Evolutionary conservation across 495 filamentous ascomycete genomes (phyloP), one percentile per base, ranked within the genome.

Genomic region (Trichoderma orchidacearum): DNA sequence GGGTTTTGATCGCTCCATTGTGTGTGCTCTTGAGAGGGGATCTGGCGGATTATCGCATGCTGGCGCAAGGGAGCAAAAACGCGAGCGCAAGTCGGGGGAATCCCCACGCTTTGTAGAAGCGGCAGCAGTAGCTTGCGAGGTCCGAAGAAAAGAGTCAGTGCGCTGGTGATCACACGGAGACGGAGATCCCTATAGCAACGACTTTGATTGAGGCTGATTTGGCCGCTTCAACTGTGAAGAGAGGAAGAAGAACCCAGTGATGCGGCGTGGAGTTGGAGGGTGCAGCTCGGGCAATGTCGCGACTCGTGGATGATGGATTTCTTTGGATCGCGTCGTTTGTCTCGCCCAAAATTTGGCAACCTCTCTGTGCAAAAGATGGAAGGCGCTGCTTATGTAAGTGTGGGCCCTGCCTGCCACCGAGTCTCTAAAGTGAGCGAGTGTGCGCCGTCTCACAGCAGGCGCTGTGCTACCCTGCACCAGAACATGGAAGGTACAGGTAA

Each of bases 1-100:
- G 38, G 89, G 87, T 57, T 71, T 63, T 50, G 67, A 63, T 61
- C 69, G 66, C 52, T 72, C 70, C 75, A 78, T 78, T 48, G 60
- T 71, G 57, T 56, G 23, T 58, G 13, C 15, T 55, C 8, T 23
- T 30, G 30, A 53, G 28, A 9, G 15, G 28, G 1, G 15, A 9
- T n/a, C n/a, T 35, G 5, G 53, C 7, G 2, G 53, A 23, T 30
- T 35, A 36, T 34, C 30, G 35, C 53, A 55, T 55, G 51, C 51
- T 53, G 53, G 53, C 51, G 51, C 51, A 53, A 17, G 51, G 51
- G 28, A 53, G 28, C 27, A 53, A 35, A 35, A 30, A 32, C 41
- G 41, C 41, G 41, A 27, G 41, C 41, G 41, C 41, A 48, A 48
- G 6, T 18, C 15, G 23, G 41, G 41, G 12, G 41, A 48, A n/a